These are phyloP conservation scores for Peterozyma toletana DNA, from an alignment of 805 yeast genomes.

Conservation along the genomic window DNA sequence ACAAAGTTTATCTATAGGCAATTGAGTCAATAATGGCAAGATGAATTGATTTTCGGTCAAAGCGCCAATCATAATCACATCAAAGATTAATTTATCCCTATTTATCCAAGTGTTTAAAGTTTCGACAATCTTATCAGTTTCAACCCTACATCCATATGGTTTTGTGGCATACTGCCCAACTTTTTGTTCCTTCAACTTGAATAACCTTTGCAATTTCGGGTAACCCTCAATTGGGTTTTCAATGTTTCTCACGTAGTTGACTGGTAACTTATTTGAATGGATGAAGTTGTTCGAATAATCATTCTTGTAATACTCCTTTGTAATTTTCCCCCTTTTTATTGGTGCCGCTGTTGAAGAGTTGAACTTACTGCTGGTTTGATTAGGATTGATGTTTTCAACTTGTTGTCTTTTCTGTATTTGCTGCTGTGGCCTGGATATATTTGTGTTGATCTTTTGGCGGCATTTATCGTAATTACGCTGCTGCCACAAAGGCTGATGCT, in stretches of 20 bases:
- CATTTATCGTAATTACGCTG: not conserved
- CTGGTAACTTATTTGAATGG: slow-evolving; percentile 58
- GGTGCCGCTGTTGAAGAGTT: slow-evolving; percentile 11
- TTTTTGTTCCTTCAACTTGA: slow-evolving; percentile 58
- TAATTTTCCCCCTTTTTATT: slow-evolving; percentile 2
- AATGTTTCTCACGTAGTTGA: slow-evolving; percentile 56
- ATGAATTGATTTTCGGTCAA: slow-evolving; percentile 68
- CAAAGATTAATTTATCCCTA: slow-evolving; percentile 58
- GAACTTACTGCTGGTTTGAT: not conserved
- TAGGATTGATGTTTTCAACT: not conserved
- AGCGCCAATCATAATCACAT: slow-evolving; percentile 89
- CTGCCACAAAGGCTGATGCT: not conserved
- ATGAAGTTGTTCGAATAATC: slow-evolving; percentile 70
- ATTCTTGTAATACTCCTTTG: slow-evolving; percentile 38
- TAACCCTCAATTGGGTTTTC: slow-evolving; percentile 72
- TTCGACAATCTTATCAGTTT: slow-evolving; percentile 45
- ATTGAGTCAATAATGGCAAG: slow-evolving; percentile 48
- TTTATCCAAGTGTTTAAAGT: slow-evolving; percentile 57
- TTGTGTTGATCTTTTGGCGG: not conserved
- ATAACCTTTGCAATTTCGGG: slow-evolving; percentile 70
- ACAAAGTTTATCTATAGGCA: slow-evolving; percentile 69
- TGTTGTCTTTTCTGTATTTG: slow-evolving; percentile 4
- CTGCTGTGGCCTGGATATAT: not conserved
- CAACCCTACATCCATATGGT: slow-evolving; percentile 61
- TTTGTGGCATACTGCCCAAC: slow-evolving; percentile 41